Evolutionary conservation across 176 grass and related monocot genomes (phyloP).

Genomic region (Triticum monococcum): DNA sequence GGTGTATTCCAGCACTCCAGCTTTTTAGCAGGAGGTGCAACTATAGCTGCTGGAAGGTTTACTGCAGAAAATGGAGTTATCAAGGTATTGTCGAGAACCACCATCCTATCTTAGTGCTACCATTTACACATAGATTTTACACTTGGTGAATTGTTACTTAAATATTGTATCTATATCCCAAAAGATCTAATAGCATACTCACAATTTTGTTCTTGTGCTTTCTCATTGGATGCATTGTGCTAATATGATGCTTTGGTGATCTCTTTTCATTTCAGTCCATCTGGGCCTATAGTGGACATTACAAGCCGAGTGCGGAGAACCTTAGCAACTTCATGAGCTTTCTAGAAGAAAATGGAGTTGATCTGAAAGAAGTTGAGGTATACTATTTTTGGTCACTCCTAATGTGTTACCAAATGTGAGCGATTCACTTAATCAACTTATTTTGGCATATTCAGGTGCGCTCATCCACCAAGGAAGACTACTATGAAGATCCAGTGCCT

Average conservation of each 20-base stretch:
- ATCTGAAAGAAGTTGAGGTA: constrained; percentile 68
- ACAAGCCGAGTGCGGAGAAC: constrained; percentile 72
- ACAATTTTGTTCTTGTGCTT: not conserved
- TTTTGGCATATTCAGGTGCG: constrained; percentile 50
- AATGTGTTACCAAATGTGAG: not conserved
- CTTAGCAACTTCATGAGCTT: constrained; percentile 58
- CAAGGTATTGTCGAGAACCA: constrained; percentile 36
- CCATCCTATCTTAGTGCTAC: not conserved
- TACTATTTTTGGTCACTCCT: not conserved
- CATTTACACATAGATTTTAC: not conserved
- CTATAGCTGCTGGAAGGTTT: constrained; percentile 85
- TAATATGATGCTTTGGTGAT: constrained; percentile 3
- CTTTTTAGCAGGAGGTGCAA: constrained; percentile 90
- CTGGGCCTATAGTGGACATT: constrained; percentile 92
- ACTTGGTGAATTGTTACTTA: not conserved
- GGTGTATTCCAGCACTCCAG: constrained; percentile 96
- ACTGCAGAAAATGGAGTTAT: constrained; percentile 66
- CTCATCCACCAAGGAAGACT: constrained; percentile 66
- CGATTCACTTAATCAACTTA: constrained; percentile 2
- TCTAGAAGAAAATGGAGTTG: constrained; percentile 69
- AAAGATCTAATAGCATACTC: not conserved
- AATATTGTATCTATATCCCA: not conserved
- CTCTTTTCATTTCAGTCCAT: constrained; percentile 47
- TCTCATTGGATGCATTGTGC: not conserved
- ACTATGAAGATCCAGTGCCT: constrained; percentile 51